These are phyloP conservation scores for Fusarium longipes DNA, from an alignment of 2,329 filamentous ascomycete genomes.

Conservation along the genomic window DNA sequence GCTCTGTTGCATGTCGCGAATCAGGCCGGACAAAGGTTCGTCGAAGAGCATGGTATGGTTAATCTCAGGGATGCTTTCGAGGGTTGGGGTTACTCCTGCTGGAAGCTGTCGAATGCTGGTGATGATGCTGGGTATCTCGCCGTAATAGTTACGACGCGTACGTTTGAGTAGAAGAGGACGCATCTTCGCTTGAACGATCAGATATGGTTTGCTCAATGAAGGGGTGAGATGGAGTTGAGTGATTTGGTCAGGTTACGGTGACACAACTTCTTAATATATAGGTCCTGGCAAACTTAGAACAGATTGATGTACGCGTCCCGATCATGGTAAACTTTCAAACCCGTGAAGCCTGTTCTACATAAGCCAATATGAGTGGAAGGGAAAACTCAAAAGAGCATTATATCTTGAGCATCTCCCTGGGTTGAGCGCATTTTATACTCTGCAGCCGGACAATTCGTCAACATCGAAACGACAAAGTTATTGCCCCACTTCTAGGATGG, in stretches of 20 bases:
- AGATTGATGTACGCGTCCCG: neutral
- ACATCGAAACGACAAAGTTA: neutral
- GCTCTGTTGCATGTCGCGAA: slow-evolving; percentile 1
- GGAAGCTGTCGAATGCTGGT: slow-evolving; percentile 8
- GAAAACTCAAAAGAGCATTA: neutral
- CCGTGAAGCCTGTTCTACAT: neutral
- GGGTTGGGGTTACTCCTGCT: slow-evolving; percentile 1
- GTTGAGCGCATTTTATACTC: neutral
- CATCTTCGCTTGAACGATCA: neutral
- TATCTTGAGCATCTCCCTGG: too few relatives aligned
- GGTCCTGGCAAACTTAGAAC: neutral
- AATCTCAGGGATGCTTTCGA: slow-evolving; percentile 20
- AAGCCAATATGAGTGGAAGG: too few relatives aligned
- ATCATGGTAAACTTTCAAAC: neutral
- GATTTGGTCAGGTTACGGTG: neutral
- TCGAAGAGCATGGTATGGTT: neutral
- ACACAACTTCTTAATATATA: neutral
- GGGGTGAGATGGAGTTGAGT: neutral
- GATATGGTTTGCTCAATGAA: fast-evolving
- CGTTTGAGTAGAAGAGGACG: slow-evolving; percentile 1
- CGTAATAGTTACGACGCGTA: neutral
- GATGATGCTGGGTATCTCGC: slow-evolving; percentile 3
- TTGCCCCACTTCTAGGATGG: neutral
- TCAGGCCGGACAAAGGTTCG: neutral
- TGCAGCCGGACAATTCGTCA: neutral